Evolutionary conservation across 2,329 filamentous ascomycete species (phyloP), one percentile per base, ranked within the genome.

Genomic region (Botrytis tulipae): DNA sequence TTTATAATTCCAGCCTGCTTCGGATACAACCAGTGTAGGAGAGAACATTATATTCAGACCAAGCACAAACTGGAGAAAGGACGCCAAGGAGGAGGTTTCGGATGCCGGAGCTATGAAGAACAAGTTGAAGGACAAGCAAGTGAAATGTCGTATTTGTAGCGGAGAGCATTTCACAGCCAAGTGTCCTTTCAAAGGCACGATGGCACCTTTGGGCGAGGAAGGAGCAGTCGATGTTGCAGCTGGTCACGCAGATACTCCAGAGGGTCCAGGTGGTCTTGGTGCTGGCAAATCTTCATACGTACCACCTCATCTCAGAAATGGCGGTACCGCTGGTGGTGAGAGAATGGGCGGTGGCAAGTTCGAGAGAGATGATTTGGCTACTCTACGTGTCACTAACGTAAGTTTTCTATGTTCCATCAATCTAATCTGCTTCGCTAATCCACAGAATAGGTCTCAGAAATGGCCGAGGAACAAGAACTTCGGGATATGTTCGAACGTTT

Each of bases 181-280:
- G 83, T 99, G 96, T 90, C 96, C 96, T 51, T 99, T 97, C 91
- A 99, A 98, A 88, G 96, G 98, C 83, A 99, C 95, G 80, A 98
- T 99, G 94, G 94, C 95, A 51, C 96, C 93, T 54, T 90, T 95
- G 75, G 90, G 91, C 78, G 89, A 90, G 83, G 86, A 84, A 73
- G 83, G 82, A 57, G 82, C 82, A 46, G 87, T 84, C 75, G 89
- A 91, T 76, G 84, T 85, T 42, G 88, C 86, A 48, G 87, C 86
- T 67, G 79, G 77, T 67, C 86, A 84, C 37, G 86, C 83, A 66
- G 83, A 83, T 68, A 84, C 82, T 44, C 79, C 80, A 59, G 80
- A 83, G 57, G 83, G 83, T 59, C 85, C 85, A 48, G 92, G 90
- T 74, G 87, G 85, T 44, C 85, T 90, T 40, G 91, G 90, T 70